Evolutionary conservation across 768 basidiomycete species (phyloP).

Genomic region (Serendipita vermifera): DNA sequence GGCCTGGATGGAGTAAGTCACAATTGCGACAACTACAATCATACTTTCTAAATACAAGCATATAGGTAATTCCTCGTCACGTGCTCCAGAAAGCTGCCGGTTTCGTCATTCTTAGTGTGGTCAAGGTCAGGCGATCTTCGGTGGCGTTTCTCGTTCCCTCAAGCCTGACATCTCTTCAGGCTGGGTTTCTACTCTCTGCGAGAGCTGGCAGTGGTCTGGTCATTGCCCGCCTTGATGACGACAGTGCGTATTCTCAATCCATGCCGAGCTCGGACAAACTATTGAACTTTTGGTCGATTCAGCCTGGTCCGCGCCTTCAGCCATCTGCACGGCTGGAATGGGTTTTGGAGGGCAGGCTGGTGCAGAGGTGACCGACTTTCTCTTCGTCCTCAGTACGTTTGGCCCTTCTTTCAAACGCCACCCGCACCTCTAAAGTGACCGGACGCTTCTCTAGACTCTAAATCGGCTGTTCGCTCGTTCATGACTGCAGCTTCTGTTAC

Average conservation of each 20-base stretch:
- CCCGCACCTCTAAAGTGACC: conserved; percentile 7
- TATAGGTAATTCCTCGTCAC: conserved; percentile 40
- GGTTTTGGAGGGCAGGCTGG: conserved; percentile 70
- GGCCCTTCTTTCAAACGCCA: background rate
- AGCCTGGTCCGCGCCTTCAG: conserved; percentile 92
- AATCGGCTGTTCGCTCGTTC: conserved; percentile 51
- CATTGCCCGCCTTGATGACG: conserved; percentile 70
- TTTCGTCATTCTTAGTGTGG: conserved; percentile 83
- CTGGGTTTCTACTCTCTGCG: conserved; percentile 28
- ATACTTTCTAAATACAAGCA: conserved; percentile 12
- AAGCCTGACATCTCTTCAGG: conserved; percentile 3
- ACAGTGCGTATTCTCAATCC: conserved; percentile 40
- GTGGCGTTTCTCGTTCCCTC: conserved; percentile 43
- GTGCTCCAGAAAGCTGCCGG: conserved; percentile 50
- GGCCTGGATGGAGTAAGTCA: conserved; percentile 62
- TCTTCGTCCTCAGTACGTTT: conserved; percentile 61
- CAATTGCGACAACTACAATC: background rate
- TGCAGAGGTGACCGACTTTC: conserved; percentile 82
- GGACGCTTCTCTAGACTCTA: conserved; percentile 1
- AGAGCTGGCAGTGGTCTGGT: conserved; percentile 74
- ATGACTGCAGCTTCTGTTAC: conserved; percentile 91
- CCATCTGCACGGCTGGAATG: conserved; percentile 84
- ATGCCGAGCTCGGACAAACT: background rate
- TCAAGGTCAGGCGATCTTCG: conserved; percentile 57
- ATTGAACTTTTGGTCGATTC: background rate